Conservation (phyloP, 805 yeast species). For the Pichia nanzhaoensis region DNA sequence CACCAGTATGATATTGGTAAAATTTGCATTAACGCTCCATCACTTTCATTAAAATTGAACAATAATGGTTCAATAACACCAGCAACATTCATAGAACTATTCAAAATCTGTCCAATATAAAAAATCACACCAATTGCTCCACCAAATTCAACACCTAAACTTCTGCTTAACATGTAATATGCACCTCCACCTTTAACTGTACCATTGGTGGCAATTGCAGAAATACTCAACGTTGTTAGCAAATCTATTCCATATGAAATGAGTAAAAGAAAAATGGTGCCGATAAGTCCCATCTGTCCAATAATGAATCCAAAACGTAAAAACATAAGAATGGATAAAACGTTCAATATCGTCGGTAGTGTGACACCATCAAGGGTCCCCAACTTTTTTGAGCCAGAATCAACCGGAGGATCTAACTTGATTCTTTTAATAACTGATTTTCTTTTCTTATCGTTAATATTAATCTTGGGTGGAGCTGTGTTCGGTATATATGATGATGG, state of each 20-base stretch:
- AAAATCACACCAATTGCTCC: conserved; percentile 95
- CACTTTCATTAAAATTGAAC: conserved; percentile 60
- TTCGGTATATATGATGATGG: not conserved
- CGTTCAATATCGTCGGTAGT: conserved; percentile 88
- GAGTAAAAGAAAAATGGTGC: conserved; percentile 59
- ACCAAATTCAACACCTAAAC: conserved; percentile 96
- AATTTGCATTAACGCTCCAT: conserved; percentile 49
- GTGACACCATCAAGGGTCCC: conserved; percentile 88
- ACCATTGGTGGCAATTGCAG: conserved; percentile 97
- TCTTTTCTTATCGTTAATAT: not conserved
- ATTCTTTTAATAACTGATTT: not conserved
- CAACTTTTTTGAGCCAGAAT: conserved; percentile 38
- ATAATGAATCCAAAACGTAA: conserved; percentile 90
- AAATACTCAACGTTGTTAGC: conserved; percentile 80
- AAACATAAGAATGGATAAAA: conserved; percentile 89
- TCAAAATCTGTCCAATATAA: conserved; percentile 88
- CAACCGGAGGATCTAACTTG: too few relatives aligned
- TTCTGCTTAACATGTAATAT: conserved; percentile 91
- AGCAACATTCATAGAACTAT: conserved; percentile 87
- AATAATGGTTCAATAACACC: conserved; percentile 91
- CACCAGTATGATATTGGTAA: conserved; percentile 64
- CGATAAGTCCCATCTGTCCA: conserved; percentile 89
- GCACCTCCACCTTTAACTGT: conserved; percentile 98
- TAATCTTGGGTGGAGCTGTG: not conserved
- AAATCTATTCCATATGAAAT: conserved; percentile 76